Base-by-base conservation (phyloP, 129 eudicot species). In the Deinandra increscens region DNA sequence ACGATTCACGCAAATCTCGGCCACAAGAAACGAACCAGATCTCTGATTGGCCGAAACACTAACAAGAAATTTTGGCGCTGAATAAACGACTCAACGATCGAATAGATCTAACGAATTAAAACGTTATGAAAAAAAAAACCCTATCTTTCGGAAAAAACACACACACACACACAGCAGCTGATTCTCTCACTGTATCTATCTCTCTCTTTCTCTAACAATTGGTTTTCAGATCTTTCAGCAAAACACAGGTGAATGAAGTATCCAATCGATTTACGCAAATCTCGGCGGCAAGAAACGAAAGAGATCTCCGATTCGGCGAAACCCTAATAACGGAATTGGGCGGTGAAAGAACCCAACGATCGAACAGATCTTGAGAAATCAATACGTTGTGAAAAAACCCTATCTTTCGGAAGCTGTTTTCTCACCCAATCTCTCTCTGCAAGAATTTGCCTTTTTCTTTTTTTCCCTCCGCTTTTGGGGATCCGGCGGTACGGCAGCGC, bases 401-500 rank as follows among this genome's bases (percentile, higher is more conserved):
- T 68, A 18, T 7, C 39, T 60, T 71, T 26, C 15, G 66, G 41
- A 36, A 49, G 61, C 45, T 39, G 50, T 10, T 65, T 44, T 34
- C 34, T 36, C n/a, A 31, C 66, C 38, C 60, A 49, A 13, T 72
- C 50, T 74, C 44, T 72, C 6, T 65, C 18, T 69, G 49, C 22
- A 7, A 10, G 9, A 39, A 4, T 49, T 46, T 44, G 60, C 19
- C 26, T 43, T 42, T 15, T 17, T 3, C 36, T 26, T 14, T 68
- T 68, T 81, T 72, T 58, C 60, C 78, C 78, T 60, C 68, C 45
- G 31, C 60, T 60, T 82, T 75, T 75, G 65, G 83, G 86, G 86
- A 70, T 82, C 86, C 65, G 76, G 55, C 58, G 49, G 75, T 75
- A 63, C 65, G 78, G 74, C 61, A 64, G 87, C 87, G 87, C 87